Evolutionary conservation across 768 basidiomycete species (phyloP).

Genomic region (Tephrocybe sp.): DNA sequence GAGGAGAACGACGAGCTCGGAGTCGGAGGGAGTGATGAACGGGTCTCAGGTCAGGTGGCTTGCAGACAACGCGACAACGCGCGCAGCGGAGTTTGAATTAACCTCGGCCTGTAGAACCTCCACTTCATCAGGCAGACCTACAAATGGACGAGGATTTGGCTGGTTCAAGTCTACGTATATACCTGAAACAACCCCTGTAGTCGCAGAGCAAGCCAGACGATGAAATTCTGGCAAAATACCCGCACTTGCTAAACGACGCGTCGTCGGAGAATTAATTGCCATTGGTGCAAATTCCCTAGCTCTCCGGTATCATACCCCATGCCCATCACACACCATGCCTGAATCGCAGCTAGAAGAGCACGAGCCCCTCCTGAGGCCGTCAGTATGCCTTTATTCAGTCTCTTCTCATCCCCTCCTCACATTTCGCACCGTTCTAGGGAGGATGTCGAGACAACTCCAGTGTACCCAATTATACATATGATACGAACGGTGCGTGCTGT

Average conservation of each 20-base stretch:
- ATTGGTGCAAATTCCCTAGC: slow-evolving; percentile 5
- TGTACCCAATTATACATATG: slow-evolving; percentile 82
- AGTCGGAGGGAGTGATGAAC: slow-evolving; percentile 16
- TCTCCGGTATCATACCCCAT: neutral
- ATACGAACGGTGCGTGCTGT: slow-evolving; percentile 56
- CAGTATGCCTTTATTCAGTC: slow-evolving; percentile 18
- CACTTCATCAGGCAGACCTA: no score
- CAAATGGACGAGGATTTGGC: no score
- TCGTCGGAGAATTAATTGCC: slow-evolving; percentile 15
- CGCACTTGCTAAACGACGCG: slow-evolving; percentile 13
- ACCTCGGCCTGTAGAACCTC: neutral
- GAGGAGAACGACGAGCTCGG: slow-evolving; percentile 27
- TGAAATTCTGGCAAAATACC: neutral
- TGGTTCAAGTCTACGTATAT: no score
- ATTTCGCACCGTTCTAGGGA: slow-evolving; percentile 30
- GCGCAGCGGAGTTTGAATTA: slow-evolving; percentile 32
- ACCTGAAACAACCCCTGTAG: no score
- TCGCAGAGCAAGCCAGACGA: neutral
- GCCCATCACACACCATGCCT: slow-evolving; percentile 23
- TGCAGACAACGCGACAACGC: slow-evolving; percentile 38
- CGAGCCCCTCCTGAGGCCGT: slow-evolving; percentile 44
- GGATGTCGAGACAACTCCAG: slow-evolving; percentile 57
- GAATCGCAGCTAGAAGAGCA: slow-evolving; percentile 45
- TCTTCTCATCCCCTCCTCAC: slow-evolving; percentile 4
- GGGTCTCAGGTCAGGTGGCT: slow-evolving; percentile 33